Percentiles rank a stretch among this genome's conserved stretches.
Evolutionary conservation across 2,329 filamentous ascomycete species (phyloP).

Genomic region (Trichoderma pleuroti): DNA sequence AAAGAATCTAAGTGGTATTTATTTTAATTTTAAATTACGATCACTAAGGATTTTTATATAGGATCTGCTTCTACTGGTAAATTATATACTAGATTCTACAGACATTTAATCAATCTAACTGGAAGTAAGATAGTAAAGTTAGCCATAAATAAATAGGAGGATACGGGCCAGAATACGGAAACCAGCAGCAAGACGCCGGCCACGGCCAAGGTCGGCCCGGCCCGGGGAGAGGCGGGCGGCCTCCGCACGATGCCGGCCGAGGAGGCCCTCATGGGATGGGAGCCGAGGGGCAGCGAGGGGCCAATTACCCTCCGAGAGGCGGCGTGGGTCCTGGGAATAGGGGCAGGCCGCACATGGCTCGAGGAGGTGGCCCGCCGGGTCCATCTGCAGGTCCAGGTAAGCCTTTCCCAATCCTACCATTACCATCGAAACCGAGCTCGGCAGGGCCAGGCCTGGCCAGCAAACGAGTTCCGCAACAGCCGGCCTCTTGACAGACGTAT

Average conservation of each 20-base stretch:
- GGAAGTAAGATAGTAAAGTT: too few species aligned
- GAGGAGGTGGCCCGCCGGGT: conserved; percentile 40
- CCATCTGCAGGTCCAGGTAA: conserved; percentile 37
- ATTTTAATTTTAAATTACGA: too few species aligned
- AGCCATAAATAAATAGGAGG: too few species aligned
- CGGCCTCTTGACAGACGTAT: neutral
- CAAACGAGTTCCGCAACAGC: neutral
- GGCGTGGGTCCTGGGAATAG: conserved; percentile 28
- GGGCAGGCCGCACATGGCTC: conserved; percentile 28
- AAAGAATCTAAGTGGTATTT: too few species aligned
- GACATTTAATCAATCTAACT: too few species aligned
- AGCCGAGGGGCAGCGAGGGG: conserved; percentile 36
- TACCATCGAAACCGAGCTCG: neutral
- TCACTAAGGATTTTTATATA: too few species aligned
- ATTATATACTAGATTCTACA: too few species aligned
- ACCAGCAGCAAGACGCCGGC: conserved; percentile 43
- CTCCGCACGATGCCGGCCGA: conserved; percentile 42
- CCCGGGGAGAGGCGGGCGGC: conserved; percentile 40
- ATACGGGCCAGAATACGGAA: conserved; percentile 38
- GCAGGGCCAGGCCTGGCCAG: neutral
- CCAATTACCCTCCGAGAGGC: conserved; percentile 38
- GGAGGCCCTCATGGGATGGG: conserved; percentile 37
- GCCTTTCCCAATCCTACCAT: conserved; percentile 22
- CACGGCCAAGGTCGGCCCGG: conserved; percentile 45
- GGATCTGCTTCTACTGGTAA: too few species aligned